Base-by-base conservation (phyloP, 305 asterid species). In the Plantago coronopus region DNA sequence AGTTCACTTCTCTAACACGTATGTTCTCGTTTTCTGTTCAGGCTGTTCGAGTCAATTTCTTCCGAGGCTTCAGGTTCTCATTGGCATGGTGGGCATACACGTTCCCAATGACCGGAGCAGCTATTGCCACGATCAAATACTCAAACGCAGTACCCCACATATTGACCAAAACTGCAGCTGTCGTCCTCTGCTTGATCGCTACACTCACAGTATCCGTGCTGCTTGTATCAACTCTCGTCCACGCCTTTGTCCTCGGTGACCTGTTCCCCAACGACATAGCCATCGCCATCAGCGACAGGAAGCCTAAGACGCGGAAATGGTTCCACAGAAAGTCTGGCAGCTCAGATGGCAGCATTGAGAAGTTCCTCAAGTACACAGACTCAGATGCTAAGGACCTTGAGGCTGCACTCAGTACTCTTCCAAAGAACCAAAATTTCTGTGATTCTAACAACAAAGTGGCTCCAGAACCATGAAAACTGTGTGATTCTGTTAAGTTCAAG, bases 81-180 rank as follows among this genome's bases (percentile, higher is more conserved):
- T 40, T 87, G 73, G 88, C 95, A 6, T 89, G 97, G 97, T 89
- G 97, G 97, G 97, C 97, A 1, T 89, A 89, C 73, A 89, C 95
- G 0, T 84, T 89, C 65, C 95, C 97, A 5, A 85, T 87, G 96
- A 87, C 97, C 0, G 93, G 84, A 14, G 95, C 95, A 0, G 94
- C 88, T 37, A 74, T 81, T n/a, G 95, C 93, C 3, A 87, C 95
- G 16, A 76, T 87, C 54, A 77, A 70, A 44, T 87, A 89, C 82
- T 54, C 97, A 27, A 43, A 58, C 10, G 78, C 64, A 34, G 89
- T 84, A 17, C 58, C 74, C n/a, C 75, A 65, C 55, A 1, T 58
- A 1, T 59, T 61, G 18, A 80, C 96, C 42, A 82, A 77, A 66
- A 53, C 43, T 22, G 25, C 84, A 59, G 49, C 87, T 0, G 68